These are phyloP conservation scores for Bryopsis sp. DNA, from an alignment of 139 green algal genomes.

Conservation along the genomic window DNA sequence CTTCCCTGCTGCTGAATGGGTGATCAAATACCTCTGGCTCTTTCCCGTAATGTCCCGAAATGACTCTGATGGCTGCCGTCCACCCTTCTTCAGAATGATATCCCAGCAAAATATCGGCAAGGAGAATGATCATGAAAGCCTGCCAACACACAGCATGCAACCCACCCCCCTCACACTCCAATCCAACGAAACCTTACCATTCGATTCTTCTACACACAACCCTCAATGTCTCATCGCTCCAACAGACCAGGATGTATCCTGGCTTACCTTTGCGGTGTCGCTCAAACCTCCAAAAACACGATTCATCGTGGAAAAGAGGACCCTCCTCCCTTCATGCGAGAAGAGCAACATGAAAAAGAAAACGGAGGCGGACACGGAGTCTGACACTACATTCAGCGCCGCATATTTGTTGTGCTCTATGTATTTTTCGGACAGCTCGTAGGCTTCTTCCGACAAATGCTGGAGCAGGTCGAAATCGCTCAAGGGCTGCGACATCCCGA, in stretches of 20 bases:
- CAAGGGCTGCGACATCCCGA: constrained; percentile 63
- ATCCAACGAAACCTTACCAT: not conserved
- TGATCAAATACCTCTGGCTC: constrained; percentile 63
- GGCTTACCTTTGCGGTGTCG: constrained; percentile 74
- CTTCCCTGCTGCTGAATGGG: no score
- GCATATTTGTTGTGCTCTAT: constrained; percentile 44
- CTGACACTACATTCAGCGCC: constrained; percentile 37
- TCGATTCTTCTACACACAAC: no score
- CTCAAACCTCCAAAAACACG: constrained; percentile 71
- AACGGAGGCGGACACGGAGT: constrained; percentile 46
- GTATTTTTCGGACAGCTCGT: constrained; percentile 49
- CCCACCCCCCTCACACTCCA: not conserved
- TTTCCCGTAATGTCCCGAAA: constrained; percentile 67
- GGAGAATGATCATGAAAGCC: constrained; percentile 83
- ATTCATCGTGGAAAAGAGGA: constrained; percentile 52
- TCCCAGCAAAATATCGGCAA: constrained; percentile 75
- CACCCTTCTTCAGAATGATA: constrained; percentile 93
- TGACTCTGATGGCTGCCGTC: constrained; percentile 64
- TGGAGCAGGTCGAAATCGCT: constrained; percentile 47
- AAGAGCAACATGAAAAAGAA: constrained; percentile 51
- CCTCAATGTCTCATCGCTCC: no score
- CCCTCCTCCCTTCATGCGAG: constrained; percentile 23
- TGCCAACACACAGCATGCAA: no score
- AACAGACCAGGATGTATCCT: no score
- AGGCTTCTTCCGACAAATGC: constrained; percentile 45